phyloP scores from a whole-genome alignment of 2,329 filamentous ascomycete genomes.

The Chrysoporthe deuterocubensis region DNA sequence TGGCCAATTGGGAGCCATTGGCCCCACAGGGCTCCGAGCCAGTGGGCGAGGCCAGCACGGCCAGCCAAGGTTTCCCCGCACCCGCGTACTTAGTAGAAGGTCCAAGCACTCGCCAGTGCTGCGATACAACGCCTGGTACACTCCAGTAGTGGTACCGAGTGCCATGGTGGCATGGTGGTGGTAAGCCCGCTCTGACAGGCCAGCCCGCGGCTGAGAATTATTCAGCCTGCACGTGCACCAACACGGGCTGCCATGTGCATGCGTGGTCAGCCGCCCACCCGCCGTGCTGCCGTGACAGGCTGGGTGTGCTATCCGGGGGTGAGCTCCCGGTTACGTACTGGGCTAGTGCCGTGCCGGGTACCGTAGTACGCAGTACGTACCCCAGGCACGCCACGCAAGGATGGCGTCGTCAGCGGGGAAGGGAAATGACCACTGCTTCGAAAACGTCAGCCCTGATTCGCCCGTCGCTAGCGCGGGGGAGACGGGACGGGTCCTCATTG shows the following conservation, averaged over 20 bases:
- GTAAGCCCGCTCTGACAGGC: neutral
- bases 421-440: conserved; percentile 4
- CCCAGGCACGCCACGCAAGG: neutral
- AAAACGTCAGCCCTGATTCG: conserved; percentile 24
- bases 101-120: too few relatives aligned
- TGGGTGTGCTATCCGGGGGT: neutral
- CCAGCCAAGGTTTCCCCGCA: neutral
- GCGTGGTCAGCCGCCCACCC: too few relatives aligned
- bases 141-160: too few relatives aligned
- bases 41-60: too few relatives aligned
- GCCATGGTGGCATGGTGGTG: neutral
- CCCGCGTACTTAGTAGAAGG: neutral
- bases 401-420: neutral
- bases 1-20: neutral
- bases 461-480: conserved; percentile 22
- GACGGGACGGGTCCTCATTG: conserved; percentile 4
- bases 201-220: neutral
- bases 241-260: too few relatives aligned
- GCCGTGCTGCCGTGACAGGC: neutral
- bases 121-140: too few relatives aligned
- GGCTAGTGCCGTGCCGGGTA: neutral
- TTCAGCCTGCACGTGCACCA: neutral
- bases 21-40: neutral
- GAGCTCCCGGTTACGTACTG: too few relatives aligned
- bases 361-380: neutral